A percentile compares a stretch with the other conserved stretches of the same genome.
These are phyloP conservation scores for Talaromyces liani DNA, from an alignment of 495 filamentous ascomycete species.

Conservation along the genomic window DNA sequence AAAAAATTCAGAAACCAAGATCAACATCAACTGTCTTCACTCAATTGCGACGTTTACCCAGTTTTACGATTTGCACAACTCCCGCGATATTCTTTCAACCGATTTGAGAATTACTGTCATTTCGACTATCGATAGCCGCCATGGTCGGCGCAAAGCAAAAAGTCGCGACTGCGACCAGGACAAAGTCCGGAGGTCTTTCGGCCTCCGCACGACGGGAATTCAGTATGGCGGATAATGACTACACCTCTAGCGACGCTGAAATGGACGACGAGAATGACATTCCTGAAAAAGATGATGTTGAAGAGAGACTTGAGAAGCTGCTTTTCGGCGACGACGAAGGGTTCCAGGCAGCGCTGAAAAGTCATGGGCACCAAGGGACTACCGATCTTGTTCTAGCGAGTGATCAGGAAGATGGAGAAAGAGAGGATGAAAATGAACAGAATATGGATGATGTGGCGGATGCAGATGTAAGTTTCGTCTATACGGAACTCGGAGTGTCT, in stretches of 20 bases:
- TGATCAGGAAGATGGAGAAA: conserved; percentile 30
- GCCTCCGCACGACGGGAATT: conserved; percentile 13
- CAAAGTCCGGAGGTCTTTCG: not conserved
- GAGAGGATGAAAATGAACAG: conserved; percentile 18
- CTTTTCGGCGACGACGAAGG: conserved; percentile 80
- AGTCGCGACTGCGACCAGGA: conserved; percentile 4
- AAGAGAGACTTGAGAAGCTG: conserved; percentile 75
- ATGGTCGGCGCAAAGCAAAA: conserved; percentile 26
- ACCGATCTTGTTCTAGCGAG: conserved; percentile 26
- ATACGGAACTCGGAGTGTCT: not conserved
- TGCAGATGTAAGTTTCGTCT: conserved; percentile 46
- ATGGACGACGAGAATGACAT: conserved; percentile 32
- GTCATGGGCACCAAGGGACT: conserved; percentile 21
- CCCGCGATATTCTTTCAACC: not conserved
- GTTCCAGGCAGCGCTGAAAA: conserved; percentile 64
- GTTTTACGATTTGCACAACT: not conserved
- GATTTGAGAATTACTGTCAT: not conserved
- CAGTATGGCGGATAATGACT: conserved; percentile 21
- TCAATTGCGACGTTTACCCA: not conserved
- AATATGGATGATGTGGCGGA: conserved; percentile 47
- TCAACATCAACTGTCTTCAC: not conserved
- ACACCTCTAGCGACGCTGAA: conserved; percentile 11
- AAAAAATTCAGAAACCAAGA: not conserved
- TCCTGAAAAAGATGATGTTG: conserved; percentile 67
- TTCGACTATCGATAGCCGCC: not conserved